Base-by-base conservation (phyloP, 2,329 filamentous ascomycete species). In the Ceratocystis cubensis region DNA sequence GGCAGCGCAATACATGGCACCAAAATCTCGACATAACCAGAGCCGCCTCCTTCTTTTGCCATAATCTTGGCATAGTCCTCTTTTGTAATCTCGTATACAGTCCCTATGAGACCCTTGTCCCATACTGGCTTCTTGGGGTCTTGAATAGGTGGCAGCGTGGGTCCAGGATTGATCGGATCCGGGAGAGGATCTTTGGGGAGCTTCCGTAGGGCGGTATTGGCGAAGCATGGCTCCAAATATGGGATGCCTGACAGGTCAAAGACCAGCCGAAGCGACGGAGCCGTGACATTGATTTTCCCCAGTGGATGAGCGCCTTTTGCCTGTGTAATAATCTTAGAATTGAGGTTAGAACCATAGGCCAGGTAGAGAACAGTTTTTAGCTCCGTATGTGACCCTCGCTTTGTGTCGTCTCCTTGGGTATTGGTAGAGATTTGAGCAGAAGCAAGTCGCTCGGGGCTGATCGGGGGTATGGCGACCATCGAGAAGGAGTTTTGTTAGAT, bases 311-410 rank as follows among this genome's bases (percentile, higher is more conserved):
- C 93, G 68, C 87, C 87, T 64, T 93, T 87, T 68, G 76, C 79
- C 67, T 88, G 89, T 61, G 87, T 81, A 75, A 97, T 96, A 0
- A 89, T 95, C 74, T 90, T 79, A 15, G 86, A 84, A 69, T 82
- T 85, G 69, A 97, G 83, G 74, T 97, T 97, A 64, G 91, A 96
- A 70, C 93, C 94, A 74, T 96, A 97, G 10, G 92, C 93, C 25
- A 93, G 83, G 74, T 93, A 93, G 64, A 92, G 81, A 30, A 91
- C 80, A 1, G 88, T 88, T 15, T 71, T 70, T 5, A 65, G 46
- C 30, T 64, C 45, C 17, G 46, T 30, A 41, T 57, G 22, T 20
- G 20, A 28, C n/a, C 37, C 30, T 37, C 70, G 62, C n/a, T 53
- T 20, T 22, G 45, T 13, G 28, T 57, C 41, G 62, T 56, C 73